Percentiles rank a stretch among this genome's conserved stretches.
Evolutionary conservation across 257 asterid species (phyloP).

Genomic region (Lycium ferocissimum): DNA sequence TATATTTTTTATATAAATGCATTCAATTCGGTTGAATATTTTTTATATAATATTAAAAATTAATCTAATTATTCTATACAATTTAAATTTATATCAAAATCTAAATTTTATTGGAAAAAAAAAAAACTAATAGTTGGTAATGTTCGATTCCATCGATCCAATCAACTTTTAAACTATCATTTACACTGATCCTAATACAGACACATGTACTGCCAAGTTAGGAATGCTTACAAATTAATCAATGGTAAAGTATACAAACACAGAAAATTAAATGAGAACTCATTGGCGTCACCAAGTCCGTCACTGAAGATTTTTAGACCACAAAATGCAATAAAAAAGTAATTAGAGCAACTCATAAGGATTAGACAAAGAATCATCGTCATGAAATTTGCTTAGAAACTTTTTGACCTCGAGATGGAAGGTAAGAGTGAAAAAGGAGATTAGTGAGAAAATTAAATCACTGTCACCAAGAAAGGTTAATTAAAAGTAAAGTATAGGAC

Average conservation of each 20-base stretch:
- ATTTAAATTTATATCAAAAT: too few relatives aligned
- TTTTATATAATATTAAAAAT: too few relatives aligned
- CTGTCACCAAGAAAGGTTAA: conserved; percentile 46
- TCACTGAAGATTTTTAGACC: conserved; percentile 4
- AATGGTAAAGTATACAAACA: neutral
- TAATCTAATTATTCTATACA: too few relatives aligned
- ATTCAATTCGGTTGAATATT: too few relatives aligned
- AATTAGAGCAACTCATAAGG: neutral
- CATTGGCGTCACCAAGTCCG: conserved; percentile 7
- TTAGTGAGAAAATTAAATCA: conserved; percentile 41
- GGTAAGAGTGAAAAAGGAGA: conserved; percentile 32
- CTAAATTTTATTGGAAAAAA: too few relatives aligned
- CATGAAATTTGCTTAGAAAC: neutral
- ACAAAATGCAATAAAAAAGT: neutral
- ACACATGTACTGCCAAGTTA: neutral
- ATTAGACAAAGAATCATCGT: neutral
- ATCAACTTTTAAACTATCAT: too few relatives aligned
- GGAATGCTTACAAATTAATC: neutral
- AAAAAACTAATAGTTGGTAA: too few relatives aligned
- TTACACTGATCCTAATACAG: too few relatives aligned
- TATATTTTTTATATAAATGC: too few relatives aligned
- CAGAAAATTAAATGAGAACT: neutral
- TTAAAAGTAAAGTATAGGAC: conserved; percentile 37
- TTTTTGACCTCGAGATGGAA: conserved; percentile 61
- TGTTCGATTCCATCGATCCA: too few relatives aligned